Percentiles rank a stretch among this genome's conserved stretches.
These are phyloP conservation scores for Rhizophora apiculata DNA, from an alignment of 345 rosid genomes.

Conservation along the genomic window DNA sequence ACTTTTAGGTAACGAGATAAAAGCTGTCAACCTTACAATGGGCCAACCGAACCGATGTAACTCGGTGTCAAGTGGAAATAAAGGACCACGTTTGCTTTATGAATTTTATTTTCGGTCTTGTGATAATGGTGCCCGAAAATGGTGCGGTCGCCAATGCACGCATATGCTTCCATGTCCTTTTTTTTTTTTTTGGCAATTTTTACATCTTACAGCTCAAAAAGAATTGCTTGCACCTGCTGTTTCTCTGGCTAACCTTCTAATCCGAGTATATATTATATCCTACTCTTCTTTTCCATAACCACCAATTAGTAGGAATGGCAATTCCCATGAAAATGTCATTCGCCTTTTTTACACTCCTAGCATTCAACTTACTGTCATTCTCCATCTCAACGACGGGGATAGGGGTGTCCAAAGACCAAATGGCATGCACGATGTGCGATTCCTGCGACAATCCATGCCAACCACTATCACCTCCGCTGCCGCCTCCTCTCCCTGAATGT, in stretches of 20 bases:
- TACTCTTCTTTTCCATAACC: not conserved
- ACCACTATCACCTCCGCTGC: not conserved
- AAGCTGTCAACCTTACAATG: not conserved
- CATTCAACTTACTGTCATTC: not conserved
- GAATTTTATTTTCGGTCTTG: not conserved
- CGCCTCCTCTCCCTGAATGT: conserved; percentile 7
- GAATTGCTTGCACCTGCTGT: not conserved
- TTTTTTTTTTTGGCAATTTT: not conserved
- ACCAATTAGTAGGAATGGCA: not conserved
- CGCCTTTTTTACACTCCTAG: conserved; percentile 8
- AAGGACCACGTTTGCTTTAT: conserved; percentile 7
- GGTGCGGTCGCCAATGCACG: conserved; percentile 29
- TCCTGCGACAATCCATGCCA: conserved; percentile 18
- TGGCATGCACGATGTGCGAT: conserved; percentile 13
- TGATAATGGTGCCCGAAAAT: conserved; percentile 19
- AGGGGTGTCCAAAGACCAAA: conserved; percentile 6
- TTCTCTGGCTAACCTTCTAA: not conserved
- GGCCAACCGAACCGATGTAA: conserved; percentile 1
- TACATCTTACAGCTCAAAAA: no score
- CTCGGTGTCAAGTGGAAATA: not conserved
- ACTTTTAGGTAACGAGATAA: no score
- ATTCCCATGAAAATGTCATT: conserved; percentile 1
- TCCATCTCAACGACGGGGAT: not conserved
- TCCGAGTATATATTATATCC: not conserved
- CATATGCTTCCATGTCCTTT: not conserved